phyloP scores from a whole-genome alignment of 371 early-diverging fungal genomes.

The Syncephalastrum sp. region DNA sequence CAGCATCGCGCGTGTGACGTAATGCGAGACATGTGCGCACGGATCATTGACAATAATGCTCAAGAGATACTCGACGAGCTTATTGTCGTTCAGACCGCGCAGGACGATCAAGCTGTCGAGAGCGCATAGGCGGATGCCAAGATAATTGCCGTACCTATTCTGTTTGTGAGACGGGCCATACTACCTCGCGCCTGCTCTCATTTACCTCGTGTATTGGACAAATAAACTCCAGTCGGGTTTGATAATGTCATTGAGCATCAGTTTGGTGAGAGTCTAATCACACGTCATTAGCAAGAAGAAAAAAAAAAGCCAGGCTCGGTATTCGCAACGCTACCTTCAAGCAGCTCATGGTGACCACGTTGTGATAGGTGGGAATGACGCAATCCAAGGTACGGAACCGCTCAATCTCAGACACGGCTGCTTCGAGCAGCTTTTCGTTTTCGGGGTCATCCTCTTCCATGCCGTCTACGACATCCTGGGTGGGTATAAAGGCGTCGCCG shows the following conservation, averaged over 20 bases:
- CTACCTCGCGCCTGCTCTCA: too few relatives aligned
- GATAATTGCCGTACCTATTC: constrained; percentile 58
- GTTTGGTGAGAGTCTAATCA: constrained; percentile 36
- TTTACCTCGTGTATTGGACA: constrained; percentile 52
- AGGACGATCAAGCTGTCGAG: constrained; percentile 66
- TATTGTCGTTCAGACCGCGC: constrained; percentile 53
- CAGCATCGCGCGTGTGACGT: constrained; percentile 44
- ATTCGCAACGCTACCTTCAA: constrained; percentile 50
- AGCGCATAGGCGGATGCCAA: constrained; percentile 63
- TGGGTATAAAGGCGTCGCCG: constrained; percentile 66
- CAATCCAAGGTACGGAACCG: constrained; percentile 79
- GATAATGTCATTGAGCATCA: constrained; percentile 62
- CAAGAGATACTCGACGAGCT: constrained; percentile 52
- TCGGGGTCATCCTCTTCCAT: constrained; percentile 47
- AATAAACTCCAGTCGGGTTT: constrained; percentile 71
- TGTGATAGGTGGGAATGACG: constrained; percentile 84
- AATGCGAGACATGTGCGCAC: constrained; percentile 52
- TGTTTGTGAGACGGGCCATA: not conserved
- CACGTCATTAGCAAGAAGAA: not conserved
- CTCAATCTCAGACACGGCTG: constrained; percentile 72
- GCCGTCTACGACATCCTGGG: constrained; percentile 31
- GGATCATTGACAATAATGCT: constrained; percentile 61
- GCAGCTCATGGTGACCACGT: constrained; percentile 81
- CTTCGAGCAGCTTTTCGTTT: constrained; percentile 47
- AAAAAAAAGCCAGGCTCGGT: not conserved